Conservation (phyloP, 352 stramenopile genomes). For the Globisporangium takayamanum region DNA sequence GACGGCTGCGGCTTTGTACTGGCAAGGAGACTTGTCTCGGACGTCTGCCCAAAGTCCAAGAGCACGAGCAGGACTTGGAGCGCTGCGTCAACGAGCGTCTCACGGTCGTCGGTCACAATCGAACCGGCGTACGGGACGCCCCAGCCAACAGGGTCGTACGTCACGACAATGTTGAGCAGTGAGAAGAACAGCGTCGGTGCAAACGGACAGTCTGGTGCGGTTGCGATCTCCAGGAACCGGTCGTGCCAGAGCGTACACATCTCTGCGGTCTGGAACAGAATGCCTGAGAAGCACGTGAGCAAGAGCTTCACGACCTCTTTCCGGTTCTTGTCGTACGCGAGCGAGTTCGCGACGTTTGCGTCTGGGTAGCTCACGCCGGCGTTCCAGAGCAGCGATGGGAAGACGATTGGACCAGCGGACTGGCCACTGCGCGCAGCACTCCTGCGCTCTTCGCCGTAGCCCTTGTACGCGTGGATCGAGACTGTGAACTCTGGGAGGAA, state of each 20-base stretch:
- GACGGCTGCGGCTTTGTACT: slow-evolving; percentile 46
- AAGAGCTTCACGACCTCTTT: slow-evolving; percentile 94
- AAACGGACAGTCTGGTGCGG: slow-evolving; percentile 88
- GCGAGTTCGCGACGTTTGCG: slow-evolving; percentile 58
- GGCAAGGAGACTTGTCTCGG: slow-evolving; percentile 29
- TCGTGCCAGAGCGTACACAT: slow-evolving; percentile 90
- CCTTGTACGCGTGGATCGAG: slow-evolving; percentile 80
- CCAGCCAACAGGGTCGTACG: slow-evolving; percentile 91
- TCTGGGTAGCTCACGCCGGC: slow-evolving; percentile 76
- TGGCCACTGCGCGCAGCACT: slow-evolving; percentile 51
- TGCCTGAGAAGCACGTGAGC: slow-evolving; percentile 93
- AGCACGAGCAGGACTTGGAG: slow-evolving; percentile 93
- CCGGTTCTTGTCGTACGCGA: slow-evolving; percentile 90
- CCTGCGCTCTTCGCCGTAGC: slow-evolving; percentile 65
- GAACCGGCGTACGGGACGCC: slow-evolving; percentile 85
- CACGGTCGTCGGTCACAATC: slow-evolving; percentile 87
- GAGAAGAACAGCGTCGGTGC: slow-evolving; percentile 94
- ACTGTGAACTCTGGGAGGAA: slow-evolving; percentile 85
- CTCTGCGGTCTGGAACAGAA: slow-evolving; percentile 91
- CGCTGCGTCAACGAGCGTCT: slow-evolving; percentile 88
- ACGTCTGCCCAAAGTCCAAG: slow-evolving; percentile 89
- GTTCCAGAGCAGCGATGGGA: slow-evolving; percentile 76
- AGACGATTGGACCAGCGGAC: slow-evolving; percentile 32
- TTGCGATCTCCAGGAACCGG: slow-evolving; percentile 89
- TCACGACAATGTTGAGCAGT: slow-evolving; percentile 93